Base-by-base conservation (phyloP, 345 rosid genomes). In the Pistacia integerrima region DNA sequence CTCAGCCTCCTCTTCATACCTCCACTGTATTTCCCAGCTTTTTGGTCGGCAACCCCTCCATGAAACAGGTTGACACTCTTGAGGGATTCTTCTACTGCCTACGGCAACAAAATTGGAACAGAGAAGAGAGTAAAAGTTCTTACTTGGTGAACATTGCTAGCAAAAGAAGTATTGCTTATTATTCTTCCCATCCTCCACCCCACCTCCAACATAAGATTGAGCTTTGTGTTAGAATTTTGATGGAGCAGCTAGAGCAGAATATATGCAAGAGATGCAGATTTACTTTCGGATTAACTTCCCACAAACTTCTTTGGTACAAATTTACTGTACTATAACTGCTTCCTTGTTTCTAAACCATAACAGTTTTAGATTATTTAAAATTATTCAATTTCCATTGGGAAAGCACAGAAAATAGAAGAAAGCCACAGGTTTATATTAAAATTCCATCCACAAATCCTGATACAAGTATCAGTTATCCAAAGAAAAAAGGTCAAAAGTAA, bases 1-100 rank as follows among this genome's bases (percentile, higher is more conserved):
- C 99, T 96, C 16, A 96, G 97, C 84, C 99, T 87, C 83, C 99
- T 91, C 83, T 96, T 96, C 98, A 96, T 93, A 57, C 99, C 99
- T 73, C 99, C 98, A 48, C 98, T 96, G 78, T 93, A 96, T 79
- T 96, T 96, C 9, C 97, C 94, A 46, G 97, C 93, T 78, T 84
- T 83, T 80, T 93, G 93, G 72, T 96, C 93, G 0, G 90, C 97
- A 80, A 93, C 94, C 16, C 94, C 99, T 38, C 97, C 98, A 25
- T 88, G 79, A 67, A 85, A 92, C 67, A 96, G 87, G 86, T 91
- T 96, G 54, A 91, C 92, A 58, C 88, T 80, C 84, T 67, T 83
- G 51, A 96, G 93, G 82, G 97, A 92, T 70, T 96, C 97, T 83
- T 96, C 99, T 72, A 96, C 99, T 30, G 98, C 97, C 99, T 96